Conservation (phyloP, 169 alveolate genomes). For the Cytauxzoon felis region DNA sequence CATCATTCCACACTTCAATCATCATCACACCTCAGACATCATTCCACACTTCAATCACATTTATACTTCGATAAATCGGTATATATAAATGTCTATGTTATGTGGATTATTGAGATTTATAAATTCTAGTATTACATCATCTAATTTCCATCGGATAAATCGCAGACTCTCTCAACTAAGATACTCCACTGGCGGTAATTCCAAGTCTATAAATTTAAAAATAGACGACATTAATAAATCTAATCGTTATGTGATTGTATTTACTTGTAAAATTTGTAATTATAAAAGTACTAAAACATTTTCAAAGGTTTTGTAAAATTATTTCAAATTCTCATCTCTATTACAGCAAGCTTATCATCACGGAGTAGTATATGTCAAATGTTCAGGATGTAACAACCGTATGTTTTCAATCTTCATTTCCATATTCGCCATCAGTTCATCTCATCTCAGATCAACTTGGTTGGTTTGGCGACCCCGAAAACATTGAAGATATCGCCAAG, state of each 20-base stretch:
- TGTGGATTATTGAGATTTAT: too few species aligned
- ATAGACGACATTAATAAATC: too few species aligned
- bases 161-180: too few species aligned
- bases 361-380: constrained; percentile 68
- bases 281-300: constrained; percentile 62
- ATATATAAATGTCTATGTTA: too few species aligned
- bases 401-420: neutral
- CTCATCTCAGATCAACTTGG: constrained; percentile 72
- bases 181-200: too few species aligned
- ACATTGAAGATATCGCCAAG: constrained; percentile 63
- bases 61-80: too few species aligned
- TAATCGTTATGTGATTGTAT: constrained; percentile 43
- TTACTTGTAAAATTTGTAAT: constrained; percentile 70
- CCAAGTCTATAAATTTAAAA: too few species aligned
- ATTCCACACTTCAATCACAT: too few species aligned
- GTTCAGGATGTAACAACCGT: constrained; percentile 68
- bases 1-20: too few species aligned
- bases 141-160: too few species aligned
- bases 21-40: too few species aligned
- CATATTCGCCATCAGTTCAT: constrained; percentile 37
- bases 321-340: neutral
- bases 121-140: too few species aligned
- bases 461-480: constrained; percentile 72
- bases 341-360: constrained; percentile 61
- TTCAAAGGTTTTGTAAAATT: constrained; percentile 48